Conservation (phyloP, 2,329 filamentous ascomycete species). For the Leptoxyphium fumago region DNA sequence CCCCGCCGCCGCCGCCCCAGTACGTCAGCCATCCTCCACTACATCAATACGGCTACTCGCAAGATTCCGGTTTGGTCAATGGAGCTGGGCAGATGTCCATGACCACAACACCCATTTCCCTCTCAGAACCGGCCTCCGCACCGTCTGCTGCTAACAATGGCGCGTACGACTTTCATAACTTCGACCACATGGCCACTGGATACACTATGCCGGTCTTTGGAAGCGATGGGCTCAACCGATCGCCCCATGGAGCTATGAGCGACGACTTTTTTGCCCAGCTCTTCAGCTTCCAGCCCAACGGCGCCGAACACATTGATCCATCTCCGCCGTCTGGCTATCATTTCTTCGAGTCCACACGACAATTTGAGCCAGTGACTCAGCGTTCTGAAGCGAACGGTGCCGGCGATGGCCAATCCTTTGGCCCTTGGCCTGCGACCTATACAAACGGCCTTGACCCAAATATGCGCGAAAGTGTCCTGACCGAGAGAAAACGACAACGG, state of each 20-base stretch:
- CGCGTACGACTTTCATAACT: slow-evolving; percentile 18
- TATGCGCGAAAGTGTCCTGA: slow-evolving; percentile 64
- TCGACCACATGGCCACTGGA: slow-evolving; percentile 32
- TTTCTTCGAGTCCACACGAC: slow-evolving; percentile 5
- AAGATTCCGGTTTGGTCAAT: slow-evolving; percentile 2
- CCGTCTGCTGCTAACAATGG: slow-evolving; percentile 8
- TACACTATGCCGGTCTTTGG: slow-evolving; percentile 78
- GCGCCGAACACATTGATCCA: slow-evolving; percentile 5
- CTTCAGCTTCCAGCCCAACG: slow-evolving; percentile 8
- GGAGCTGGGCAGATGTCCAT: neutral
- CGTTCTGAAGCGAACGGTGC: slow-evolving; percentile 13
- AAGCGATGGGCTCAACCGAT: slow-evolving; percentile 67
- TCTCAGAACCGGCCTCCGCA: neutral
- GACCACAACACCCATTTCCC: neutral
- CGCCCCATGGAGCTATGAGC: slow-evolving; percentile 44
- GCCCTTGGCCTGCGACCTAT: slow-evolving; percentile 3
- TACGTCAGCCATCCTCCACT: slow-evolving; percentile 9
- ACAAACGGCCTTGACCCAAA: slow-evolving; percentile 49
- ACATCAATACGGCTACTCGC: slow-evolving; percentile 13
- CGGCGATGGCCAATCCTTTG: neutral
- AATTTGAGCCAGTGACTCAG: slow-evolving; percentile 5
- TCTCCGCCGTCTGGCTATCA: slow-evolving; percentile 11
- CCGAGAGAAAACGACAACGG: slow-evolving; percentile 67
- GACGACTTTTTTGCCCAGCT: slow-evolving; percentile 15
- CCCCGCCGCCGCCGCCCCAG: slow-evolving; percentile 8